Conservation (phyloP, 2,329 filamentous ascomycete genomes). For the Ophiocordyceps polyrhachis-furcata region DNA sequence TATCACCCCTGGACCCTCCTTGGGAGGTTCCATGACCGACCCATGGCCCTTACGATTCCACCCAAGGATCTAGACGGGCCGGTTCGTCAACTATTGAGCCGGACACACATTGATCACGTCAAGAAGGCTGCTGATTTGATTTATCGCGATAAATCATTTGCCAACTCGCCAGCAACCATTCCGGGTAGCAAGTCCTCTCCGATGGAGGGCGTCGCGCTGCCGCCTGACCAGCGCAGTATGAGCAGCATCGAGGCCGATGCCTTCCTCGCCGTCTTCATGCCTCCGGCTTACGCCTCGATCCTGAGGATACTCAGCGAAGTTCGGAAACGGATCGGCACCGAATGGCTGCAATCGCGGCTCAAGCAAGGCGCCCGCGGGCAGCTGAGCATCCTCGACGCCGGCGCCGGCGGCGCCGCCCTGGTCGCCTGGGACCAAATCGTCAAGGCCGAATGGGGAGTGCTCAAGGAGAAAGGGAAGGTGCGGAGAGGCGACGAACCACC, state of each 20-base stretch:
- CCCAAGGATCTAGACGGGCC: constrained; percentile 49
- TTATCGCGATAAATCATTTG: neutral
- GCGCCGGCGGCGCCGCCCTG: constrained; percentile 53
- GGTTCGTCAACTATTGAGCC: constrained; percentile 46
- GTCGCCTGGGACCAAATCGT: constrained; percentile 64
- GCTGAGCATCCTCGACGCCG: constrained; percentile 53
- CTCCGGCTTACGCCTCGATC: constrained; percentile 49
- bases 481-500: constrained; percentile 27
- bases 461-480: constrained; percentile 32
- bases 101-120: constrained; percentile 57
- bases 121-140: neutral
- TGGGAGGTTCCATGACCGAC: constrained; percentile 56
- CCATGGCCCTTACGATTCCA: constrained; percentile 59
- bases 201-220: constrained; percentile 46
- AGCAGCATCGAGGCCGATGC: constrained; percentile 57
- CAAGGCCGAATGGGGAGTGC: constrained; percentile 60
- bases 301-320: constrained; percentile 54
- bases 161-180: neutral
- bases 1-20: constrained; percentile 56
- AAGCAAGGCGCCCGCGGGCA: constrained; percentile 34
- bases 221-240: constrained; percentile 48
- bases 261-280: constrained; percentile 50
- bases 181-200: constrained; percentile 16
- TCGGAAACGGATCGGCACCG: constrained; percentile 49
- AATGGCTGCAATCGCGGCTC: constrained; percentile 50